A percentile compares a stretch with the other conserved stretches of the same genome.
phyloP scores from a whole-genome alignment of 345 rosid genomes.

The Sonneratia alba region DNA sequence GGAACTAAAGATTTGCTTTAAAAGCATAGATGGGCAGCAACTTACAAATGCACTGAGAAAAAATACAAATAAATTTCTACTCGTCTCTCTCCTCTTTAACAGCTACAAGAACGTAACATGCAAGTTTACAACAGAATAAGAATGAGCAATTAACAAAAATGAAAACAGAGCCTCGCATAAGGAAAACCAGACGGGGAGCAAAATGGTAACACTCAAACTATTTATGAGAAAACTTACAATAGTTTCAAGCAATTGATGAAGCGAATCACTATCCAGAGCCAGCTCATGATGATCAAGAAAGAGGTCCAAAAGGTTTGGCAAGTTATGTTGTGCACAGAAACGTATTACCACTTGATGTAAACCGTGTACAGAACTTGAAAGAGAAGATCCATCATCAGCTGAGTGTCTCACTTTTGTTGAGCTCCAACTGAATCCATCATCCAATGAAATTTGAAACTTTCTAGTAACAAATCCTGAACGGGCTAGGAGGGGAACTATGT shows the following conservation, averaged over 20 bases:
- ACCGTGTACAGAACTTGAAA: conserved; percentile 35
- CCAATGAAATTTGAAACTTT: conserved; percentile 27
- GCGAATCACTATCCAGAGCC: conserved; percentile 52
- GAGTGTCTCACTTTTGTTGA: conserved; percentile 38
- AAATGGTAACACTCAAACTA: conserved; percentile 13
- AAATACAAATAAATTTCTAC: neutral
- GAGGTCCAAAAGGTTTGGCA: conserved; percentile 86
- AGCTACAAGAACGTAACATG: neutral
- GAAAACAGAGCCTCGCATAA: neutral
- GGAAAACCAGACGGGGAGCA: conserved; percentile 6
- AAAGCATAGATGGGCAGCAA: neutral
- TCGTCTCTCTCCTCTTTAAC: neutral
- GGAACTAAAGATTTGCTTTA: neutral
- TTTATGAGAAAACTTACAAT: conserved; percentile 63
- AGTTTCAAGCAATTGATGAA: conserved; percentile 50
- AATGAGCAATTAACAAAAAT: conserved; percentile 1
- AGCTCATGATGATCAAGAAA: conserved; percentile 69
- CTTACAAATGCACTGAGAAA: neutral
- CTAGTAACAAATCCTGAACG: conserved; percentile 59
- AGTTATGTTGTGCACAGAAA: conserved; percentile 53
- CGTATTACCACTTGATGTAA: conserved; percentile 57
- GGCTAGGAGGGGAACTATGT: conserved; percentile 65
- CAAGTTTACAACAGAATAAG: neutral
- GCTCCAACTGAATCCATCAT: conserved; percentile 33
- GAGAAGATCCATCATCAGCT: conserved; percentile 27